phyloP scores from a whole-genome alignment of 192 early-diverging fungal genomes.

The Mortierella claussenii region DNA sequence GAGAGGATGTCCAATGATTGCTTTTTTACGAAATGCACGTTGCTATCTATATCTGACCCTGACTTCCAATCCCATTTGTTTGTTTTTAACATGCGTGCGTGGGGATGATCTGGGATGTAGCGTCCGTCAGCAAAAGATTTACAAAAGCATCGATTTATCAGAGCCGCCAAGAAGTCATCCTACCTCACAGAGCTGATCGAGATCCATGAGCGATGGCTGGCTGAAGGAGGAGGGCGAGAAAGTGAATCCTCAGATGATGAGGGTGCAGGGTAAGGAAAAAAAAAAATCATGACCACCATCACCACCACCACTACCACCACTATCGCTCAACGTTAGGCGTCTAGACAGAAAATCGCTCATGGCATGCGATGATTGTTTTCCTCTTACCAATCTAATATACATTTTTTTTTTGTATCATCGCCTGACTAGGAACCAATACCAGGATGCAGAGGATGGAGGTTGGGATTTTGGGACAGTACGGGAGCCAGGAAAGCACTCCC shows the following conservation, averaged over 20 bases:
- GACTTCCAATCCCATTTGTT: not conserved
- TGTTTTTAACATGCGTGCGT: slow-evolving; percentile 3
- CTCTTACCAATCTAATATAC: no score
- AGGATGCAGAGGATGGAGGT: slow-evolving; percentile 52
- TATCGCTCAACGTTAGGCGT: no score
- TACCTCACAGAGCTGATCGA: slow-evolving; percentile 89
- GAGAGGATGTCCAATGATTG: no score
- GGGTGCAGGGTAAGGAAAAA: slow-evolving; percentile 27
- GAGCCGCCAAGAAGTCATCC: slow-evolving; percentile 83
- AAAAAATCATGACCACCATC: slow-evolving; percentile 2
- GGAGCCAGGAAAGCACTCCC: slow-evolving; percentile 38
- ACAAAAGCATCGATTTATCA: slow-evolving; percentile 89
- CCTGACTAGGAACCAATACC: slow-evolving; percentile 19
- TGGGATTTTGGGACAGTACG: slow-evolving; percentile 70
- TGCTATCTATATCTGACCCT: no score
- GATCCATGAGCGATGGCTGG: slow-evolving; percentile 82
- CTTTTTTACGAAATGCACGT: no score
- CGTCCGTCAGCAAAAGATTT: slow-evolving; percentile 90
- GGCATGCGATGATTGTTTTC: no score
- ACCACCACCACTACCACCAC: not conserved
- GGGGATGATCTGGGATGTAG: slow-evolving; percentile 62
- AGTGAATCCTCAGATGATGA: slow-evolving; percentile 63
- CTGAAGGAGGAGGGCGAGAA: slow-evolving; percentile 61
- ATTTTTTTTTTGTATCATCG: not conserved
- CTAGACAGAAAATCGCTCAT: no score